These are phyloP conservation scores for Diaporthe caulivora DNA, from an alignment of 2,329 filamentous ascomycete genomes.

Conservation along the genomic window DNA sequence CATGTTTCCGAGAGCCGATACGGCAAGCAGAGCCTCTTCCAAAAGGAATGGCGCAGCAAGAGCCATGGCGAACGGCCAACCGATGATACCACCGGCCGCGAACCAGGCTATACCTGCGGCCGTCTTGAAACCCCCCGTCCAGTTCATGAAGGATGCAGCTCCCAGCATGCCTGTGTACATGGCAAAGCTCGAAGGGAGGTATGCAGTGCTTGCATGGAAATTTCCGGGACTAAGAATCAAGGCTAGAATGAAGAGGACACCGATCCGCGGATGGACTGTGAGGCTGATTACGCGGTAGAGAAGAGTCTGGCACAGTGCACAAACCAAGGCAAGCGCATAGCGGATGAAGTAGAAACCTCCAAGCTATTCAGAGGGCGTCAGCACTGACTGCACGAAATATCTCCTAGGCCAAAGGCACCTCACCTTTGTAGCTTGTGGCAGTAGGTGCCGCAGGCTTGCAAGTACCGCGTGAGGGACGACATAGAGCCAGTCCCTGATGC, in stretches of 20 bases:
- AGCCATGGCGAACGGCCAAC: slow-evolving; percentile 94
- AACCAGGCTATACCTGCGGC: slow-evolving; percentile 92
- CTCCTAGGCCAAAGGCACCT: slow-evolving; percentile 13
- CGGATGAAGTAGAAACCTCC: slow-evolving; percentile 91
- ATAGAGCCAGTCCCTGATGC: slow-evolving; percentile 96
- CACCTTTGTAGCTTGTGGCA: slow-evolving; percentile 72
- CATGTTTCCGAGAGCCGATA: slow-evolving; percentile 65
- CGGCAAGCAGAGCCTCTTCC: slow-evolving; percentile 74
- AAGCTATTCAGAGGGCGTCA: slow-evolving; percentile 44
- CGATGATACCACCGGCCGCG: slow-evolving; percentile 84
- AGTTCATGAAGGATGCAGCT: slow-evolving; percentile 90
- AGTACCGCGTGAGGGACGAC: slow-evolving; percentile 81
- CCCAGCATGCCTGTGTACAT: slow-evolving; percentile 95
- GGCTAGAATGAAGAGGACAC: slow-evolving; percentile 84
- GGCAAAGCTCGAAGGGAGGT: slow-evolving; percentile 92
- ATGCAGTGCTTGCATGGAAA: slow-evolving; percentile 90
- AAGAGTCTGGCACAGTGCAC: slow-evolving; percentile 84
- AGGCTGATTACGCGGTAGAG: slow-evolving; percentile 83
- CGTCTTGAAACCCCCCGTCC: slow-evolving; percentile 82
- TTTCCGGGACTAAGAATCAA: slow-evolving; percentile 87
- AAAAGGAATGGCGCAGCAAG: slow-evolving; percentile 83
- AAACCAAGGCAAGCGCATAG: slow-evolving; percentile 78
- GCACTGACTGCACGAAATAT: neutral
- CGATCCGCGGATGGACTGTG: slow-evolving; percentile 85
- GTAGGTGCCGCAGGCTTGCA: slow-evolving; percentile 74